Conservation (phyloP, 768 basidiomycete species). For the Mycena polygramma region DNA sequence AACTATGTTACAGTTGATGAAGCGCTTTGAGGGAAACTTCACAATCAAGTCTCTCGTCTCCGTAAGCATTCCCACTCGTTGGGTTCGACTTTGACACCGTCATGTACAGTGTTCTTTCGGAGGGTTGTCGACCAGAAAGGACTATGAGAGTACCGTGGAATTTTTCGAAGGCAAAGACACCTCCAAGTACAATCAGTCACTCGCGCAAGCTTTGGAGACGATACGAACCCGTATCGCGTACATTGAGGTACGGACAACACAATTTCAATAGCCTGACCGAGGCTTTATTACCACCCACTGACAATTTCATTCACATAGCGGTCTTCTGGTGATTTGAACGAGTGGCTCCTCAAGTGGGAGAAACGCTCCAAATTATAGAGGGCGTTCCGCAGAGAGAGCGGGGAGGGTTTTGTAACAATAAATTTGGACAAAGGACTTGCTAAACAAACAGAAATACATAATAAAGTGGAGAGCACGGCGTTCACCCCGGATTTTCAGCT, state of each 20-base stretch:
- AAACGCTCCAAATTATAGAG: constrained; percentile 40
- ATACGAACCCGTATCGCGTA: constrained; percentile 72
- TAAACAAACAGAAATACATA: no score
- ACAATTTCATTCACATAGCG: constrained; percentile 53
- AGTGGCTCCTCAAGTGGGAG: constrained; percentile 65
- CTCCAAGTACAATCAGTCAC: constrained; percentile 73
- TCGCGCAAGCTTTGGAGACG: constrained; percentile 78
- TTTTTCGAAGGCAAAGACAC: constrained; percentile 88
- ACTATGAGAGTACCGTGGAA: constrained; percentile 68
- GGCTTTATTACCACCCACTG: constrained; percentile 3
- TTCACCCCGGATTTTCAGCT: no score
- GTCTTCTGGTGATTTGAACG: constrained; percentile 66
- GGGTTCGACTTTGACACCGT: constrained; percentile 4
- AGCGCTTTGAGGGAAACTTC: constrained; percentile 80
- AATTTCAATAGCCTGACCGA: constrained; percentile 21
- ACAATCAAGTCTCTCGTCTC: constrained; percentile 65
- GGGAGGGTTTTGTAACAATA: no score
- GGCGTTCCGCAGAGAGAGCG: constrained; percentile 19
- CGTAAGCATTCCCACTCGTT: constrained; percentile 52
- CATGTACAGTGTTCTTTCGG: constrained; percentile 49
- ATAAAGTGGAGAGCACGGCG: no score
- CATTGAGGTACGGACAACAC: constrained; percentile 61
- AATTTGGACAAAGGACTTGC: no score
- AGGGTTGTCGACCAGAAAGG: constrained; percentile 74
- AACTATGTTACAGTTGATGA: constrained; percentile 60